phyloP scores from a whole-genome alignment of 2,329 filamentous ascomycete species.

The Sphaerulina vaccinii region DNA sequence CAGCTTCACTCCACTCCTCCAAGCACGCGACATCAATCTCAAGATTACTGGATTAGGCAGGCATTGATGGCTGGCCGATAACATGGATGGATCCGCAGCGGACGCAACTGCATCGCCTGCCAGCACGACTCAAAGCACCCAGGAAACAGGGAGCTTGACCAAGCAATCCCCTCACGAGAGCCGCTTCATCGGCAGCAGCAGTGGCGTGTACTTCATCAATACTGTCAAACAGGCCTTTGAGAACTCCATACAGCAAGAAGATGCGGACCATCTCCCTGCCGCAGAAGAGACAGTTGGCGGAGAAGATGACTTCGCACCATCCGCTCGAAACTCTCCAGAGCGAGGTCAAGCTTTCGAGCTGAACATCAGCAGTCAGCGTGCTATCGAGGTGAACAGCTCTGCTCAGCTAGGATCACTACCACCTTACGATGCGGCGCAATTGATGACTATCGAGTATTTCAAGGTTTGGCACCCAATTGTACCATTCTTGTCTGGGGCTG shows the following conservation, averaged over 20 bases:
- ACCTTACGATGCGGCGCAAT: conserved; percentile 39
- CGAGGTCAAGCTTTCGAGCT: conserved; percentile 20
- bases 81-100: conserved; percentile 4
- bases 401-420: conserved; percentile 29
- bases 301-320: conserved; percentile 24
- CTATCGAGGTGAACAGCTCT: conserved; percentile 20
- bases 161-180: conserved; percentile 22
- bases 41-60: too few relatives aligned
- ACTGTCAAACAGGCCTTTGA: conserved; percentile 55
- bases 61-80: neutral
- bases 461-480: conserved; percentile 54
- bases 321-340: conserved; percentile 24
- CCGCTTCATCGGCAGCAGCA: conserved; percentile 52
- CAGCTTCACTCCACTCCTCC: neutral
- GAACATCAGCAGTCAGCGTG: conserved; percentile 18
- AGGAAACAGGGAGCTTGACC: conserved; percentile 25
- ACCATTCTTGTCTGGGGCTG: conserved; percentile 53
- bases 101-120: conserved; percentile 23
- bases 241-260: conserved; percentile 21
- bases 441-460: conserved; percentile 52
- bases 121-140: conserved; percentile 16
- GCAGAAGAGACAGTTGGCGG: conserved; percentile 27
- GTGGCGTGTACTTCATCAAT: conserved; percentile 55
- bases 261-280: conserved; percentile 15
- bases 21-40: neutral